Conservation (phyloP, 73 alveolate genomes). For the Paramecium octaurelia region DNA sequence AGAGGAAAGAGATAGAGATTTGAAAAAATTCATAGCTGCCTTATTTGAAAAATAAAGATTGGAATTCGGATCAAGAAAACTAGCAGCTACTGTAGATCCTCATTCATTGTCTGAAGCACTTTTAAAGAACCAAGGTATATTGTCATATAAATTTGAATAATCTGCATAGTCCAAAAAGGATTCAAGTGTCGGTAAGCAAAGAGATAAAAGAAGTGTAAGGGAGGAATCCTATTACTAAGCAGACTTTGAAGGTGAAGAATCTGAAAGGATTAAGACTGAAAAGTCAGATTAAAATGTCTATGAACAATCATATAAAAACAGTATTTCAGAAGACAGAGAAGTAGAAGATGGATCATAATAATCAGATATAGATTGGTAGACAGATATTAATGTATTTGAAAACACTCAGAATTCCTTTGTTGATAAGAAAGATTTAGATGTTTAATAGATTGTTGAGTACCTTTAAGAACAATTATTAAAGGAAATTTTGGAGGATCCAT, state of each 20-base stretch:
- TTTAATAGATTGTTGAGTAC: slow-evolving; percentile 7
- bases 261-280: slow-evolving; percentile 34
- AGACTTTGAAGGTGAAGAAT: slow-evolving; percentile 12
- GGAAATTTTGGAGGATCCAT: background rate
- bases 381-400: background rate
- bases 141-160: slow-evolving; percentile 2
- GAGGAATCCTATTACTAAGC: slow-evolving; percentile 27
- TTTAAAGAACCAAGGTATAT: background rate
- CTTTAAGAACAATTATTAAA: background rate
- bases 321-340: background rate
- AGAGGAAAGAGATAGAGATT: slow-evolving; percentile 1
- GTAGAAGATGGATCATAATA: background rate
- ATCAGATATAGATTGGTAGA: background rate
- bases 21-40: background rate
- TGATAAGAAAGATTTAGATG: background rate
- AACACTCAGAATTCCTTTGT: background rate
- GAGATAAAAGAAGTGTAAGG: background rate
- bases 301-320: slow-evolving; percentile 3
- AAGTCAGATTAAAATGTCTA: background rate
- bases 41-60: background rate
- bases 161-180: slow-evolving; percentile 27
- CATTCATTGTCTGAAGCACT: background rate
- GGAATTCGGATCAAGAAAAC: background rate
- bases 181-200: background rate
- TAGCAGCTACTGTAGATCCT: slow-evolving; percentile 33